Evolutionary conservation across 176 grass and related monocot genomes (phyloP).

Genomic region (Oryza brachyantha): DNA sequence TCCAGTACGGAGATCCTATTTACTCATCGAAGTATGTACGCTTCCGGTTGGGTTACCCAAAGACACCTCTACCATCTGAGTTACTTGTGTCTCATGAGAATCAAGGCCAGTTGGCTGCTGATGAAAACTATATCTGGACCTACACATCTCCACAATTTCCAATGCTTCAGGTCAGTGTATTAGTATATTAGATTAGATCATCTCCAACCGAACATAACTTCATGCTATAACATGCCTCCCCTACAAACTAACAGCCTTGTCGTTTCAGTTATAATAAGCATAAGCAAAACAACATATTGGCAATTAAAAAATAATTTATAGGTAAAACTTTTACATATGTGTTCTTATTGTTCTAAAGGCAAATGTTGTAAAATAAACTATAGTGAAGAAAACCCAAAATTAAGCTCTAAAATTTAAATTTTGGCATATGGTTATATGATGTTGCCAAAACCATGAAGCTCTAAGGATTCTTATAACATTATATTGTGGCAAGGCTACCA

Average conservation of each 20-base stretch:
- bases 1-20: conserved; percentile 53
- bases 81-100: conserved; percentile 34
- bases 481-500: background rate
- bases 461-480: background rate
- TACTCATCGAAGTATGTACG: conserved; percentile 55
- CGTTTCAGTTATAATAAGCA: no score
- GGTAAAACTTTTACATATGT: no score
- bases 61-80: conserved; percentile 1
- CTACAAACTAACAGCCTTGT: background rate
- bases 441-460: no score
- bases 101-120: conserved; percentile 21
- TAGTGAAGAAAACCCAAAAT: no score
- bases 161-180: conserved; percentile 57
- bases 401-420: no score
- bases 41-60: conserved; percentile 60
- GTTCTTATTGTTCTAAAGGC: no score
- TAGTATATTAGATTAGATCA: no score
- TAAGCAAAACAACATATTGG: no score
- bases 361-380: no score
- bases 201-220: background rate
- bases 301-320: no score
- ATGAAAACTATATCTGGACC: conserved; percentile 52
- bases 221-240: background rate
- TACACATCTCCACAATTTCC: conserved; percentile 72
- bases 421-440: no score